These are phyloP conservation scores for Epichloe hybrida DNA, from an alignment of 2,329 filamentous ascomycete species.

Conservation along the genomic window DNA sequence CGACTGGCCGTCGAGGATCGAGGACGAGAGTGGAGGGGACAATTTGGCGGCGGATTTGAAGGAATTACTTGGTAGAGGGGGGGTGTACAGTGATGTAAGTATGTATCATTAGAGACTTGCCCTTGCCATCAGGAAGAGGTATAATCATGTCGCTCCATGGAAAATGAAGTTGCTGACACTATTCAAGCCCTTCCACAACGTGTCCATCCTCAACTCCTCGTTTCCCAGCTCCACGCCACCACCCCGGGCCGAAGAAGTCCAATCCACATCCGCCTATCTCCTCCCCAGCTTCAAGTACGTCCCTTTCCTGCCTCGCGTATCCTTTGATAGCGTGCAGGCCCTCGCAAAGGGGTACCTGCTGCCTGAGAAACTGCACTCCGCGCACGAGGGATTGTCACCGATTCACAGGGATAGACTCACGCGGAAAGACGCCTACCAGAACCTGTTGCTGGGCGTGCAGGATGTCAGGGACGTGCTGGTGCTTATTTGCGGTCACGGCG, in stretches of 20 bases:
- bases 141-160: no score
- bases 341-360: constrained; percentile 51
- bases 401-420: constrained; percentile 39
- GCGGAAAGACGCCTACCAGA: constrained; percentile 38
- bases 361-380: constrained; percentile 45
- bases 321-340: constrained; percentile 39
- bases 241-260: constrained; percentile 27
- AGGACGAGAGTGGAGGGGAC: constrained; percentile 58
- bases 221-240: constrained; percentile 45
- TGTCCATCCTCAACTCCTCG: constrained; percentile 65
- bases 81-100: constrained; percentile 52
- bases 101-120: constrained; percentile 12
- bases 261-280: constrained; percentile 55
- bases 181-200: constrained; percentile 64
- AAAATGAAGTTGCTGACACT: background rate
- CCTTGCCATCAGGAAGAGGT: no score
- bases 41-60: constrained; percentile 62
- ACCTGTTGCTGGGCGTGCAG: constrained; percentile 40
- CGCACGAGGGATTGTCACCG: constrained; percentile 45
- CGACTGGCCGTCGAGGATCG: constrained; percentile 76
- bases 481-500: constrained; percentile 77
- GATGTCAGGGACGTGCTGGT: constrained; percentile 58
- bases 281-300: constrained; percentile 77
- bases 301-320: constrained; percentile 51
- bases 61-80: constrained; percentile 52